Evolutionary conservation across 116 monocot genomes (phyloP).

Genomic region (Iris pallida): DNA sequence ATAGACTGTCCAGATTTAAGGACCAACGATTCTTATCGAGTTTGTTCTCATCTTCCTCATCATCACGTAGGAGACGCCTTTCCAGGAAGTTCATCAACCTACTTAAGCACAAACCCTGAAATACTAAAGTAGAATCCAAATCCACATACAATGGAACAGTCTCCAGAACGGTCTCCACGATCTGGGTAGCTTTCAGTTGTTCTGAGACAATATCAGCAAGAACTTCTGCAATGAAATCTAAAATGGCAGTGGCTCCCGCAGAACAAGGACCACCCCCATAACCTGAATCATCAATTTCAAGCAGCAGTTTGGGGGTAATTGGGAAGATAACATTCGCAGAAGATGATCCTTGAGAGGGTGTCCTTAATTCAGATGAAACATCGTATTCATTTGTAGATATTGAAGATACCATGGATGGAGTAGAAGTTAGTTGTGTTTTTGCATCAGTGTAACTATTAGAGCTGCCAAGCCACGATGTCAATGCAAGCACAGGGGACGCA

Average conservation of each 20-base stretch:
- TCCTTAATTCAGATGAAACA: constrained; percentile 41
- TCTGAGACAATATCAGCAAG: constrained; percentile 87
- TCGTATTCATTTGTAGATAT: constrained; percentile 64
- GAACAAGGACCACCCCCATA: constrained; percentile 95
- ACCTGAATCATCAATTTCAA: constrained; percentile 86
- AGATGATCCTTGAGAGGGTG: constrained; percentile 35
- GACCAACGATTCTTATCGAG: constrained; percentile 96
- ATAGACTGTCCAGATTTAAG: constrained; percentile 76
- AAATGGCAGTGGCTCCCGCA: constrained; percentile 82
- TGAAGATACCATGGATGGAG: constrained; percentile 59
- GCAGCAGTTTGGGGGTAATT: constrained; percentile 53
- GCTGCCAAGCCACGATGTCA: constrained; percentile 81
- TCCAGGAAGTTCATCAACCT: constrained; percentile 96
- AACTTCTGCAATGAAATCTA: constrained; percentile 89
- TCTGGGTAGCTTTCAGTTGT: constrained; percentile 73
- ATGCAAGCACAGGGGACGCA: constrained; percentile 64
- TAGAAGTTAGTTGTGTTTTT: constrained; percentile 36
- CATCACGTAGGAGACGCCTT: constrained; percentile 83
- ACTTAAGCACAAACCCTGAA: constrained; percentile 90
- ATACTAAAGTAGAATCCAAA: constrained; percentile 73
- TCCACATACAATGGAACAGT: constrained; percentile 76
- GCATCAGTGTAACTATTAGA: constrained; percentile 41
- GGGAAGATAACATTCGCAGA: constrained; percentile 45
- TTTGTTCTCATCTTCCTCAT: constrained; percentile 91
- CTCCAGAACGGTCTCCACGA: constrained; percentile 78